Evolutionary conservation across 1,284 basidiomycete species (phyloP), one percentile per base, ranked within the genome.

Genomic region (Ganoderma sp.): DNA sequence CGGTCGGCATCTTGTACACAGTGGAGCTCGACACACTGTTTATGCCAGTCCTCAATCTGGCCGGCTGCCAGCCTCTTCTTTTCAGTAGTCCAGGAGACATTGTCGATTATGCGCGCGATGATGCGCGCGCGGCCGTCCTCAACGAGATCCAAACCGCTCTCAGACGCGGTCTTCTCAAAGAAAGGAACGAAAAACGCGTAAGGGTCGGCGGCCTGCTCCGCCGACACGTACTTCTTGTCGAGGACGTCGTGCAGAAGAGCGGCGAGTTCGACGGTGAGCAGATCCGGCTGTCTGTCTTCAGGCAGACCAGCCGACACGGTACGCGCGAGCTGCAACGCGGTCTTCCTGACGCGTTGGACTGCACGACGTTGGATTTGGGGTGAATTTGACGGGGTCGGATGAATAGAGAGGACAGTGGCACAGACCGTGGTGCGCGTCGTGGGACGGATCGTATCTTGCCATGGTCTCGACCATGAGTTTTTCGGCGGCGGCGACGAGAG

Each of bases 1-100:
- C 96, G 85, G 77, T 98, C 96, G 0, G 95, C 95, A 78, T 98
- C 96, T 78, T 97, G 95, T 0, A 97, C 95, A 69, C 93, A 96
- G 77, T 94, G 92, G 58, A 98, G 84, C 77, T 98, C 96, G 0
- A 84, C 66, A 74, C 94, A 97, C n/a, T 79, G 78, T 1, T 86
- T 78, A 68, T 97, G 91, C 95, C 95, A 97, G 37, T 84, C 79
- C 1, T 84, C 85, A 82, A 91, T 88, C 64, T 80, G 68, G 0
- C 85, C 87, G 3, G 80, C 78, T 39, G 84, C 83, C 14, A 86
- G 83, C 17, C 93, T 80, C 73, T 85, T 89, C 77, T 89, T 91
- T 79, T 98, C 96, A 6, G 92, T 96, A 57, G 87, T 90, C 91
- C 94, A 98, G 0, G 90, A 93, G 3, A 97, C 92, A 73, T 91